Evolutionary conservation across 306 rosid species (phyloP).

Genomic region (Carpinus viminea): DNA sequence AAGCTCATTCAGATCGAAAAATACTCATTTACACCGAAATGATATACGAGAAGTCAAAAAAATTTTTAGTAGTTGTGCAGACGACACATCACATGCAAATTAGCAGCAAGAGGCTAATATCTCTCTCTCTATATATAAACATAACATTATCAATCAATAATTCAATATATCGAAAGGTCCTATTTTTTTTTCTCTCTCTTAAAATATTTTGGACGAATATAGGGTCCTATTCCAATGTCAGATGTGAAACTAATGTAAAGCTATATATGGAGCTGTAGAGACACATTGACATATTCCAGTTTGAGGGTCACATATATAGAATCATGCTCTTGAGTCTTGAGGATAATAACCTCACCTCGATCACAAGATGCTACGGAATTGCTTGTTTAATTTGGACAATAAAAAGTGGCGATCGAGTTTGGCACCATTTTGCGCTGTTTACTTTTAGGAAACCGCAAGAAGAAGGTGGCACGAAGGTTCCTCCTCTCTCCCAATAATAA

Average conservation of each 20-base stretch:
- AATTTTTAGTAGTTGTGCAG: too few relatives aligned
- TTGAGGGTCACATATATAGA: background rate
- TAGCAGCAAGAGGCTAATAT: background rate
- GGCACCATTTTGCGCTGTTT: background rate
- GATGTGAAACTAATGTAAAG: background rate
- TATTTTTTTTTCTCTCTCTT: background rate
- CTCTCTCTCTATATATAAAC: too few relatives aligned
- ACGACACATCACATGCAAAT: background rate
- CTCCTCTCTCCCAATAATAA: background rate
- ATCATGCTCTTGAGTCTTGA: background rate
- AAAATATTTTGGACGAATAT: background rate
- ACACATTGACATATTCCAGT: background rate
- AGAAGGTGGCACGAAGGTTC: constrained; percentile 36
- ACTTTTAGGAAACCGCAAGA: constrained; percentile 13
- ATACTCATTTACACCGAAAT: too few relatives aligned
- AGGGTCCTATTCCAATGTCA: background rate
- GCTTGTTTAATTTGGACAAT: background rate
- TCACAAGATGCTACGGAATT: background rate
- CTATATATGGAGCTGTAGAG: background rate
- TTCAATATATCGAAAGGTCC: too few relatives aligned
- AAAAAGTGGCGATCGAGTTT: background rate
- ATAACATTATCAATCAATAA: too few relatives aligned
- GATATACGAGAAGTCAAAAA: too few relatives aligned
- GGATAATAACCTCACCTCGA: background rate
- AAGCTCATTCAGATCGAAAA: too few relatives aligned